Evolutionary conservation across 2,329 filamentous ascomycete species (phyloP), one percentile per base, ranked within the genome.

Genomic region (Furcasterigmium sp.): DNA sequence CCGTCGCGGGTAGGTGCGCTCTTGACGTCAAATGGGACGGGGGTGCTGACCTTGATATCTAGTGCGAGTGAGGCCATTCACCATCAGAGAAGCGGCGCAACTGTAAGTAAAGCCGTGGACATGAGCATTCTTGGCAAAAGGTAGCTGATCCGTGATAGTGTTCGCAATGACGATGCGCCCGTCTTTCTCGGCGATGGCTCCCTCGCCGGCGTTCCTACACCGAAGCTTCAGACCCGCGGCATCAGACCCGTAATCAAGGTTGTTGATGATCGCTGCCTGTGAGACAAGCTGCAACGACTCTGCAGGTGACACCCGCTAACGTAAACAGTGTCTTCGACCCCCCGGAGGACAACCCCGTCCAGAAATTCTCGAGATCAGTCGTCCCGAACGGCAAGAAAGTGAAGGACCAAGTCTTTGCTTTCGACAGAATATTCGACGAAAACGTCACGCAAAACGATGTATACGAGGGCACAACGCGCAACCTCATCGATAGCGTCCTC

Each of bases 111-210:
- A n/a, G 10, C 14, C 13, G 20, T 3, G 9, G 28, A 11, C 11
- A 23, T 10, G 5, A 20, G n/a, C n/a, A n/a, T n/a, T 4, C n/a
- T 15, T 35, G n/a, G 20, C 25, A 14, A 13, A 19, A 21, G 17
- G 3, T 15, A 32, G 20, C 47, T 49, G 41, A 51, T 21, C 6
- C 14, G 8, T 8, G 25, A 15, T 25, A 50, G 39, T 32, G 38
- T 40, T 18, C 80, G 75, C 59, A 78, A 68, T 56, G 91, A 98
- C 55, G 91, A 96, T 64, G 83, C 84, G 42, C 90, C 88, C 5
- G 66, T 95, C 29, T 98, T 98, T 61, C 78, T 98, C n/a, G 93
- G 93, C 48, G 93, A 98, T 63, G 93, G 93, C 46, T 97, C 91
- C 15, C 75, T 98, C 44, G 93, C 93, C n/a, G 86, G 81, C 37